Evolutionary conservation across 805 yeast genomes (phyloP), one percentile per base, ranked within the genome.

Genomic region (Schwanniomyces polymorphus): DNA sequence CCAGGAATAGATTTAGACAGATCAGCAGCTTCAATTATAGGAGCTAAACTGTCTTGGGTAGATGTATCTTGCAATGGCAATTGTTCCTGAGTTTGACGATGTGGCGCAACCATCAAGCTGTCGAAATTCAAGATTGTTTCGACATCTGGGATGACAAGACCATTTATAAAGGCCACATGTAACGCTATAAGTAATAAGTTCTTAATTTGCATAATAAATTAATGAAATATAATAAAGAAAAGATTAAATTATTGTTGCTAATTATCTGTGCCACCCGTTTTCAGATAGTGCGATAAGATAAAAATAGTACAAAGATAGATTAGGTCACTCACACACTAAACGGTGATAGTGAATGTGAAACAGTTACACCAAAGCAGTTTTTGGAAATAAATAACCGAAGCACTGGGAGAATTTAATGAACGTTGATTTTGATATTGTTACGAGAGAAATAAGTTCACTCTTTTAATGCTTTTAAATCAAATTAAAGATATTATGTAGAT

Each of bases 1-100:
- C 86, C 79, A 31, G 91, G 86, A 56, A 86, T 76, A 38, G 77
- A 51, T 18, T 35, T 41, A 25, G 27, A 23, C 29, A n/a, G 29
- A 16, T 27, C 10, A 16, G 31, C 8, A 11, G 23, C 12, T 10
- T 9, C 43, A 17, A 38, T 42, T 17, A 43, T 26, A 11, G 41
- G 34, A 3, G 38, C 38, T 21, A 26, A n/a, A 2, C 25, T 33
- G 17, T 29, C 35, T 27, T 27, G 11, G 12, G 11, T 23, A 8
- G 14, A 23, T 12, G 23, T 26, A 17, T 39, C 38, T 14, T 38
- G 16, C 7, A 44, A 7, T 5, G 42, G 47, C 12, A 34, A 23
- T 28, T 27, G 27, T 17, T 25, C 38, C 27, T 18, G 12, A 17
- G 9, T 7, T 23, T 11, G 23, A 12, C 25, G 17, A 17, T 28